Conservation (phyloP, 2,329 filamentous ascomycete species). For the Colletotrichum kahawae region DNA sequence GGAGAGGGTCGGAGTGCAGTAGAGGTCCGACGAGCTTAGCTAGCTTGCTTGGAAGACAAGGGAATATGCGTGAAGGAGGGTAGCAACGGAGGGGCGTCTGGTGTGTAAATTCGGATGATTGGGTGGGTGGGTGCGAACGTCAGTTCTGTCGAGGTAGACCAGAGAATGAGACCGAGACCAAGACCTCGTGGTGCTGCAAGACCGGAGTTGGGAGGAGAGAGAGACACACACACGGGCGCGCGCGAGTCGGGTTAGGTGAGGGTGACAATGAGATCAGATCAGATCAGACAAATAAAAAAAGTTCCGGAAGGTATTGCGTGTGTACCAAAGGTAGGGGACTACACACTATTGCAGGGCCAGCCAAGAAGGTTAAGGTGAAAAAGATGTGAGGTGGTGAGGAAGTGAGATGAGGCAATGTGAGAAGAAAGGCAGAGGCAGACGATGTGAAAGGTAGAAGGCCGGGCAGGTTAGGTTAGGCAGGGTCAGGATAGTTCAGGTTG, state of each 20-base stretch:
- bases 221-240: not conserved
- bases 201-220: not conserved
- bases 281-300: not conserved
- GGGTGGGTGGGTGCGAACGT: constrained; percentile 12
- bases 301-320: not conserved
- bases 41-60: constrained; percentile 7
- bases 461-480: not conserved
- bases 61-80: constrained; percentile 8
- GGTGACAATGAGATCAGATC: not conserved
- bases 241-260: not conserved
- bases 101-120: constrained; percentile 17
- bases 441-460: not conserved
- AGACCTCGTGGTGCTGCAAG: not conserved
- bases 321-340: not conserved
- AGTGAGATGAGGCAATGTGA: not conserved
- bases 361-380: not conserved
- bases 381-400: not conserved
- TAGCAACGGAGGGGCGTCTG: constrained; percentile 15
- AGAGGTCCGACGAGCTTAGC: not conserved
- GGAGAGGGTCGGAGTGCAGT: constrained; percentile 6
- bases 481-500: not conserved
- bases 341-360: not conserved
- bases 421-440: not conserved
- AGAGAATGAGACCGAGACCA: constrained; percentile 4
- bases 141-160: not conserved